These are phyloP conservation scores for Chaetoceros muelleri DNA, from an alignment of 108 stramenopile genomes.

Conservation along the genomic window DNA sequence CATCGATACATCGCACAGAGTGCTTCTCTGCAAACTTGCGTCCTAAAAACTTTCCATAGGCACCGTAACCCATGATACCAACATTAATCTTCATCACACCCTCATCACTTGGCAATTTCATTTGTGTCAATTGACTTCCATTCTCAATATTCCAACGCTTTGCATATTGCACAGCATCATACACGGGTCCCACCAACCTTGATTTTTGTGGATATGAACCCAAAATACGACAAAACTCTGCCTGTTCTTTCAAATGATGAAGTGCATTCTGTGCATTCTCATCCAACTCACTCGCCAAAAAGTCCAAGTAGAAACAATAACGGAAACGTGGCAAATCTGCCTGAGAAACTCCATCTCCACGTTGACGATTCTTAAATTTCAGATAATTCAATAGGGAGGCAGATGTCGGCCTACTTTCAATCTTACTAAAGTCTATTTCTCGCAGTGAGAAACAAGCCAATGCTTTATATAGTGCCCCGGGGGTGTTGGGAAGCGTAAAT, in stretches of 20 bases:
- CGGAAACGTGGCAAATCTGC: constrained; percentile 71
- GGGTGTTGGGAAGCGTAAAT: constrained; percentile 86
- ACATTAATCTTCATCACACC: constrained; percentile 30
- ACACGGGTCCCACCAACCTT: constrained; percentile 69
- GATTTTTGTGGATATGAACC: constrained; percentile 82
- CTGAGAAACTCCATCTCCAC: constrained; percentile 20
- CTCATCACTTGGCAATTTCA: constrained; percentile 47
- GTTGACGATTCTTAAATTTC: constrained; percentile 59
- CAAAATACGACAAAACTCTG: constrained; percentile 75
- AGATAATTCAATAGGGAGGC: constrained; percentile 74
- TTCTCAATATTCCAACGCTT: constrained; percentile 39
- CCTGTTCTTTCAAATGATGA: constrained; percentile 74
- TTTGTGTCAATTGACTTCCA: constrained; percentile 9
- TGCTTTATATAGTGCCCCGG: constrained; percentile 93
- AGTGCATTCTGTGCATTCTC: constrained; percentile 72
- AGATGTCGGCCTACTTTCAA: constrained; percentile 91
- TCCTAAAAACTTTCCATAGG: constrained; percentile 40
- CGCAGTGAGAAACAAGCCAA: constrained; percentile 90
- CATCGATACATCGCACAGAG: constrained; percentile 61
- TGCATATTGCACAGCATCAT: constrained; percentile 55
- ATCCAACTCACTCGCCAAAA: constrained; percentile 57
- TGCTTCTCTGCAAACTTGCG: constrained; percentile 47
- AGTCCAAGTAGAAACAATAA: constrained; percentile 88
- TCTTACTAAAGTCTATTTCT: constrained; percentile 95
- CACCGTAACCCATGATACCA: constrained; percentile 34